Conservation (phyloP, 75 land plant species). For the Pinus tabuliformis region DNA sequence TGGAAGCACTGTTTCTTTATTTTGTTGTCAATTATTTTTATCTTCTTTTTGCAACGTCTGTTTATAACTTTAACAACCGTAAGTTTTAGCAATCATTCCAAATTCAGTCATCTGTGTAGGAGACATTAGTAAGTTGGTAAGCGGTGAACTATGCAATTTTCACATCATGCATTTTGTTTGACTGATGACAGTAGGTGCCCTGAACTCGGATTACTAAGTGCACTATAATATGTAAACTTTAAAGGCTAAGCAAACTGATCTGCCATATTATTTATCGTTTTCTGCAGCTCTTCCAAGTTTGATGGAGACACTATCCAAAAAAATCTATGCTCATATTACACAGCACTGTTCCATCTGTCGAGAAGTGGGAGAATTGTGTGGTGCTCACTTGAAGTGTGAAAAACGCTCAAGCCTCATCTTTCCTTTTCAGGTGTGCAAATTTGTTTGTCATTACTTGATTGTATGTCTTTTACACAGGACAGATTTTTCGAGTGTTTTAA, state of each 20-base stretch:
- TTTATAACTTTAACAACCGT: no score
- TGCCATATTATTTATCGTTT: constrained; percentile 1
- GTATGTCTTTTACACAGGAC: background rate
- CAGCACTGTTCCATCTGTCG: constrained; percentile 36
- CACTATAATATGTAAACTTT: no score
- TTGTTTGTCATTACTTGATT: background rate
- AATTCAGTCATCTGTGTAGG: background rate
- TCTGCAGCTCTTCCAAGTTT: constrained; percentile 32
- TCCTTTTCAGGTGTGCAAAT: constrained; percentile 33
- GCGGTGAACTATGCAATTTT: background rate
- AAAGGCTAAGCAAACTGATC: background rate
- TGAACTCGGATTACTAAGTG: background rate
- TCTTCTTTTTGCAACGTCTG: background rate
- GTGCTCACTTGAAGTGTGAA: constrained; percentile 33
- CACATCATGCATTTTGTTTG: background rate
- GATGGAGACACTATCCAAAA: constrained; percentile 21
- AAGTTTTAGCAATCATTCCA: no score
- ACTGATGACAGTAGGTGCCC: background rate
- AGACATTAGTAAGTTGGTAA: background rate
- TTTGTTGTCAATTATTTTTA: background rate
- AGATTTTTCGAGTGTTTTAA: background rate
- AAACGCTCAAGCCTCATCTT: constrained; percentile 29
- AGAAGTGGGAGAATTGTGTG: constrained; percentile 39
- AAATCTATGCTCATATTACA: constrained; percentile 26
- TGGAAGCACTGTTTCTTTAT: background rate